Conservation (phyloP, 1,284 basidiomycete species). For the Hypsizygus ulmarius region DNA sequence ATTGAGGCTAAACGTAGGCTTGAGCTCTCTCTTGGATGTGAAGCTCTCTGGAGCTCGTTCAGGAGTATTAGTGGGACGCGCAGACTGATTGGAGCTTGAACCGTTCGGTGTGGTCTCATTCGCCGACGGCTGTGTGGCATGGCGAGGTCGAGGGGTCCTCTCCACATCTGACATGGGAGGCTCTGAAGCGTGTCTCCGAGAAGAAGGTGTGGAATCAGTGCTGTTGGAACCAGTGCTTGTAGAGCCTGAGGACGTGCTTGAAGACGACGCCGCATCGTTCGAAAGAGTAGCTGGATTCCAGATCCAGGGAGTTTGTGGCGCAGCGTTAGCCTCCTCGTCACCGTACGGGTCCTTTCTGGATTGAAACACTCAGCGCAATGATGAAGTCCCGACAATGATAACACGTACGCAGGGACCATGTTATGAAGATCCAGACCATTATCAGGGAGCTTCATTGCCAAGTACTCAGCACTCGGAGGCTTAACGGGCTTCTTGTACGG, state of each 20-base stretch:
- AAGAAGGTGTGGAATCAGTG: conserved; percentile 8
- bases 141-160: conserved; percentile 1
- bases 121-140: conserved; percentile 12
- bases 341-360: conserved; percentile 37
- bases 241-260: conserved; percentile 10
- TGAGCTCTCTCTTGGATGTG: conserved; percentile 48
- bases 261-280: conserved; percentile 22
- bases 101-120: background rate
- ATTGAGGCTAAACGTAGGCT: conserved; percentile 61
- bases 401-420: conserved; percentile 63
- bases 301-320: conserved; percentile 35
- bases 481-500: conserved; percentile 61
- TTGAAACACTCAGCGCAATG: background rate
- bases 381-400: conserved; percentile 1
- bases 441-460: conserved; percentile 49
- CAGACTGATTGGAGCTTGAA: conserved; percentile 4
- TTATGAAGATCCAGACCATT: conserved; percentile 65
- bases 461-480: conserved; percentile 59
- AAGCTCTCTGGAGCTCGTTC: conserved; percentile 33
- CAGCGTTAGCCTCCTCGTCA: conserved; percentile 28
- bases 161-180: background rate
- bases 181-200: conserved; percentile 12
- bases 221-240: background rate
- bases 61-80: background rate
- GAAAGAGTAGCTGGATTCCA: conserved; percentile 34